These are phyloP conservation scores for Zoysia pacifica DNA, from an alignment of 176 grass and related monocot genomes.

Conservation along the genomic window DNA sequence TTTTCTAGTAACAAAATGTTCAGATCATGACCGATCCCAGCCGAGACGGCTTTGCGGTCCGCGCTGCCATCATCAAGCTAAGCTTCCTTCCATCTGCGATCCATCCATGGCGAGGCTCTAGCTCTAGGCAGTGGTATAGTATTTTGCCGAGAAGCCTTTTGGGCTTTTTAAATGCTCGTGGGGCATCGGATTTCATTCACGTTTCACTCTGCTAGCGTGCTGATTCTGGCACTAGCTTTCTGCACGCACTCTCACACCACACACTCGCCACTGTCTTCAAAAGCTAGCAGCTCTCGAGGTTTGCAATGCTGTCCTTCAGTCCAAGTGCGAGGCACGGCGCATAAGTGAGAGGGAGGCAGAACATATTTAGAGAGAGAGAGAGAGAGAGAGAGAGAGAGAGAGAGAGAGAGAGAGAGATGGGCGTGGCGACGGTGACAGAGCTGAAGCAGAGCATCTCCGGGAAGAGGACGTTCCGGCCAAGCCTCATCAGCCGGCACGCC, in stretches of 20 bases:
- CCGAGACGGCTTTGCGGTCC: constrained; percentile 39
- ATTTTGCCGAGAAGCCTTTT: constrained; percentile 26
- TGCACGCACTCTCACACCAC: constrained; percentile 52
- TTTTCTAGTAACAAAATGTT: constrained; percentile 1
- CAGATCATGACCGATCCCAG: constrained; percentile 14
- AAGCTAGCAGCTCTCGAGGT: constrained; percentile 11
- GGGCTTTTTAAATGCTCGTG: constrained; percentile 31
- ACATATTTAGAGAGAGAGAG: neutral
- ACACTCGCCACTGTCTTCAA: constrained; percentile 46
- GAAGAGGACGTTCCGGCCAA: constrained; percentile 79
- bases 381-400: neutral
- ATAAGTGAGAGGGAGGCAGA: neutral
- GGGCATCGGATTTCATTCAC: constrained; percentile 15
- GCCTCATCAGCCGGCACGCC: constrained; percentile 67
- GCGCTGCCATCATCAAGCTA: constrained; percentile 10
- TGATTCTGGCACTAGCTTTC: constrained; percentile 16
- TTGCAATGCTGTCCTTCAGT: neutral
- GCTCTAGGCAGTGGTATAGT: neutral
- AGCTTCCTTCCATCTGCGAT: neutral
- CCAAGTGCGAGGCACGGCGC: neutral
- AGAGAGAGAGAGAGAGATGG: constrained; percentile 60
- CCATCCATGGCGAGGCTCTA: neutral
- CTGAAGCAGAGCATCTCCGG: constrained; percentile 93
- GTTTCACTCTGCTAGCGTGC: neutral
- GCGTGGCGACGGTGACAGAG: constrained; percentile 82